phyloP scores from a whole-genome alignment of 345 rosid genomes.

The Pistacia integerrima region DNA sequence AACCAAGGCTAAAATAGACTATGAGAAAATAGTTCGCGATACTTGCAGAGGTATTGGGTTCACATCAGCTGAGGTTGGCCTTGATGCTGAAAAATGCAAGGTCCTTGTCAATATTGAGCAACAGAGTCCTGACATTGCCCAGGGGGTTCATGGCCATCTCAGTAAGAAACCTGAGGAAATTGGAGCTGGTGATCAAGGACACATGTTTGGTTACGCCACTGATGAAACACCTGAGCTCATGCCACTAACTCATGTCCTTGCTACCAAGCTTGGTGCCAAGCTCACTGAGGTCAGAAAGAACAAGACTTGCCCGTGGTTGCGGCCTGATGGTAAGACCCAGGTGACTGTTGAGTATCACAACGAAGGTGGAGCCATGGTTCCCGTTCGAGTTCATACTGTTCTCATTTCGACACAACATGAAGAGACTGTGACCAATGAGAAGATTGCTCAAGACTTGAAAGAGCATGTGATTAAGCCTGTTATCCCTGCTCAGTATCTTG shows the following conservation, averaged over 20 bases:
- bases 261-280: slow-evolving; percentile 83
- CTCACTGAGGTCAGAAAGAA: slow-evolving; percentile 82
- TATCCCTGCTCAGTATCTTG: slow-evolving; percentile 67
- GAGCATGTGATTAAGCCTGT: slow-evolving; percentile 75
- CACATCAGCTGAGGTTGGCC: slow-evolving; percentile 70
- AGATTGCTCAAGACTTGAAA: slow-evolving; percentile 71
- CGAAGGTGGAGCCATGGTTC: slow-evolving; percentile 72
- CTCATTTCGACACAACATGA: slow-evolving; percentile 89
- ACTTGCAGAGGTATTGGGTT: slow-evolving; percentile 82
- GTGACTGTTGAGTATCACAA: slow-evolving; percentile 74
- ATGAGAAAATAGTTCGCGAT: slow-evolving; percentile 73
- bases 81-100: slow-evolving; percentile 73
- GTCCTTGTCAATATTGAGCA: slow-evolving; percentile 79
- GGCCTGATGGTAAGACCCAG: slow-evolving; percentile 89
- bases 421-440: slow-evolving; percentile 70
- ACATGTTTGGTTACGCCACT: slow-evolving; percentile 84
- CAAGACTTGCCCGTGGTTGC: slow-evolving; percentile 74
- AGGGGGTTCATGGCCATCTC: slow-evolving; percentile 82
- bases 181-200: slow-evolving; percentile 88
- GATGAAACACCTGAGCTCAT: slow-evolving; percentile 77
- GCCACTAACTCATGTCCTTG: slow-evolving; percentile 81
- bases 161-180: slow-evolving; percentile 83
- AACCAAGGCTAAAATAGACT: slow-evolving; percentile 64
- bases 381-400: slow-evolving; percentile 70
- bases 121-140: slow-evolving; percentile 85